Percentiles rank a stretch among this genome's conserved stretches.
phyloP scores from a whole-genome alignment of 352 stramenopile genomes.

The Phytophthora hybrid region DNA sequence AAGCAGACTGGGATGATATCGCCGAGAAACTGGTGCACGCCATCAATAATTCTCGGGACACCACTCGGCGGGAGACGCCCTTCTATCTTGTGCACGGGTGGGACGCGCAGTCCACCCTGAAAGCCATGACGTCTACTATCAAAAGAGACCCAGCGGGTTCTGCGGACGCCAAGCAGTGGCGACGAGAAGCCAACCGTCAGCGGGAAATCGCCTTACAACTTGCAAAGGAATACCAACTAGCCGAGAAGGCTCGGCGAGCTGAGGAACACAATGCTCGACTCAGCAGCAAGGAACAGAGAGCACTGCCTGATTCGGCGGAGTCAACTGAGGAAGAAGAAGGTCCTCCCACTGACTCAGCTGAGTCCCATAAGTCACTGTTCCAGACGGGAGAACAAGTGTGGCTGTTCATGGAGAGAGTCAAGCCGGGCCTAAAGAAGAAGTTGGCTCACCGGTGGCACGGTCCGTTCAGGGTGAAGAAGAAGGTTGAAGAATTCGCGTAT shows the following conservation, averaged over 20 bases:
- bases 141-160: not conserved
- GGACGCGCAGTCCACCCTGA: not conserved
- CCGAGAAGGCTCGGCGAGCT: not conserved
- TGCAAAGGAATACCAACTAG: not conserved
- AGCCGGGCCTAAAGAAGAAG: not conserved
- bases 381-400: not conserved
- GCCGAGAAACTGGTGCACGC: not conserved
- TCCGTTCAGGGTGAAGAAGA: not conserved
- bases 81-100: not conserved
- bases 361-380: not conserved
- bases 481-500: slow-evolving; percentile 15
- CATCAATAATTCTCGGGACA: no score
- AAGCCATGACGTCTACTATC: not conserved
- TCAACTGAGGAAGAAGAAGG: no score
- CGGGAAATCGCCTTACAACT: slow-evolving; percentile 1
- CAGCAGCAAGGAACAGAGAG: not conserved
- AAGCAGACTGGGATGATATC: not conserved
- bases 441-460: slow-evolving; percentile 10
- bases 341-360: no score
- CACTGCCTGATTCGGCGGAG: not conserved
- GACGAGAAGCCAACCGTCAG: not conserved
- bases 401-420: slow-evolving; percentile 4
- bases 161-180: not conserved
- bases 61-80: not conserved
- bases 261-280: not conserved